Evolutionary conservation across 805 yeast genomes (phyloP).

Genomic region (Ogataea corticis): DNA sequence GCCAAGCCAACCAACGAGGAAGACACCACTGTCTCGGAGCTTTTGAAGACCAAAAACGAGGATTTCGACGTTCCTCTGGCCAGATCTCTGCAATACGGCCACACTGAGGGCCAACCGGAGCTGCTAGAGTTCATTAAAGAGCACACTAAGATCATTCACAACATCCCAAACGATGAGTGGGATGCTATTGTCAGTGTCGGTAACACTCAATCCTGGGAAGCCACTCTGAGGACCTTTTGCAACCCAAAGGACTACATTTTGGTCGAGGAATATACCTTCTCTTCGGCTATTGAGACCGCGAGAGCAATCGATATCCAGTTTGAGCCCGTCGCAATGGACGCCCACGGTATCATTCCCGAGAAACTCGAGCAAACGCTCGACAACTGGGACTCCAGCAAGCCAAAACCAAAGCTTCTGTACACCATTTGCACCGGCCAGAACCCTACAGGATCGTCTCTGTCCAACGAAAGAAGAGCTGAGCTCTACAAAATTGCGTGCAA

Average conservation of each 20-base stretch:
- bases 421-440: constrained; percentile 96
- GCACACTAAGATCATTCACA: constrained; percentile 63
- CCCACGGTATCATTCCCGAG: constrained; percentile 60
- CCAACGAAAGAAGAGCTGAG: constrained; percentile 70
- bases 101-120: constrained; percentile 78
- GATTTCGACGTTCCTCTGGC: constrained; percentile 69
- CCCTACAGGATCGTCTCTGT: constrained; percentile 91
- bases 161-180: constrained; percentile 68
- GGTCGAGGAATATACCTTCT: constrained; percentile 75
- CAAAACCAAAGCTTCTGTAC: constrained; percentile 84
- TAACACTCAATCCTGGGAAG: constrained; percentile 92
- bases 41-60: constrained; percentile 43
- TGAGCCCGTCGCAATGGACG: constrained; percentile 70
- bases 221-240: constrained; percentile 62
- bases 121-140: constrained; percentile 65
- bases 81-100: constrained; percentile 90
- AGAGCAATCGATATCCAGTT: constrained; percentile 58
- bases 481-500: constrained; percentile 79
- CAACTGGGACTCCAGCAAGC: constrained; percentile 56
- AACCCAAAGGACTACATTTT: constrained; percentile 64
- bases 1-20: constrained; percentile 48
- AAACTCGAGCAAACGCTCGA: constrained; percentile 53
- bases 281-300: constrained; percentile 72
- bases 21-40: constrained; percentile 38
- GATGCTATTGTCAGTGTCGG: constrained; percentile 71